A percentile compares a stretch with the other conserved stretches of the same genome.
Evolutionary conservation across 805 yeast species (phyloP).

Genomic region (Danielia oregonensis): DNA sequence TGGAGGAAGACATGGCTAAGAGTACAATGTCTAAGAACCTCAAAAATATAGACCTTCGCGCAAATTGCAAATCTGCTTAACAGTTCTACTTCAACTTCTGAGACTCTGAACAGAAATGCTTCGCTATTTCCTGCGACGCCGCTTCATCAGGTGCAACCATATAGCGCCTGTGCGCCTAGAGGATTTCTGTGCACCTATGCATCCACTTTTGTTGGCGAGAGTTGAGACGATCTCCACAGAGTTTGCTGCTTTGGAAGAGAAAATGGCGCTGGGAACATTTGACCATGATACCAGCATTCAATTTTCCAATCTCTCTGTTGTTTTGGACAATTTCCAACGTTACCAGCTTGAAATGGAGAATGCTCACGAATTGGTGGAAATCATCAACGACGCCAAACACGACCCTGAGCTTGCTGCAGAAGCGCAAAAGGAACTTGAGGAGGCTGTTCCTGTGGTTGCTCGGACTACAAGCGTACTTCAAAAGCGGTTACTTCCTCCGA

Average conservation of each 20-base stretch:
- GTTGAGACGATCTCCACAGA: constrained; percentile 31
- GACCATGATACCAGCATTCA: constrained; percentile 31
- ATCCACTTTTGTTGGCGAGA: constrained; percentile 37
- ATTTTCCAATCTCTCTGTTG: constrained; percentile 29
- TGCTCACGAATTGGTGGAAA: constrained; percentile 23
- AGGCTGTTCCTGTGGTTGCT: constrained; percentile 42
- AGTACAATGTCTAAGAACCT: background rate
- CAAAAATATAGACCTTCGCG: background rate
- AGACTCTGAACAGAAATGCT: too few relatives aligned
- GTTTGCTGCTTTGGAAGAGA: constrained; percentile 23
- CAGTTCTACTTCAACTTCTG: too few relatives aligned
- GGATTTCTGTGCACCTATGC: constrained; percentile 21
- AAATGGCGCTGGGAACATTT: constrained; percentile 27
- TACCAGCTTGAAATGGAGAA: constrained; percentile 26
- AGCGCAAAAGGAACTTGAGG: constrained; percentile 58
- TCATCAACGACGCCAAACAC: constrained; percentile 18
- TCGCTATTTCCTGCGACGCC: too few relatives aligned
- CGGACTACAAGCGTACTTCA: constrained; percentile 46
- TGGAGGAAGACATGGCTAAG: constrained; percentile 18
- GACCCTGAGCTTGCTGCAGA: constrained; percentile 42
- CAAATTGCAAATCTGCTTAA: background rate
- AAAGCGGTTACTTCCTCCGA: constrained; percentile 65
- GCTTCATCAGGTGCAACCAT: too few relatives aligned
- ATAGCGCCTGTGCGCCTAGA: too few relatives aligned
- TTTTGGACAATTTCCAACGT: constrained; percentile 28